Conservation (phyloP, 108 stramenopile genomes). For the Tribonema minus region DNA sequence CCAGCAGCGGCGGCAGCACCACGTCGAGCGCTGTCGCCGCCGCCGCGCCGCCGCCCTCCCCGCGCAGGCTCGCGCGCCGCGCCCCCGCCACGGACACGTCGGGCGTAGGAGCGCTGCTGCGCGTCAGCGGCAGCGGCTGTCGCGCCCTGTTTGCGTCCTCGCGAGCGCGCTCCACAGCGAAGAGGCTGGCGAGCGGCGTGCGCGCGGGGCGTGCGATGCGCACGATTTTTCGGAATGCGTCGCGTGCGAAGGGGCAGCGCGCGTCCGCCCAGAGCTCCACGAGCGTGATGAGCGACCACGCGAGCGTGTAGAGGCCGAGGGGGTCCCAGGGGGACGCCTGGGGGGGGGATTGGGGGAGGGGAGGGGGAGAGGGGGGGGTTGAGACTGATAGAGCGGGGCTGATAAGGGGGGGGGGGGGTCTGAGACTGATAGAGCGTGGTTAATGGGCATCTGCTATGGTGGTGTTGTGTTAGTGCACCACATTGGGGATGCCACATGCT, state of each 20-base stretch:
- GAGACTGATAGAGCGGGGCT: neutral
- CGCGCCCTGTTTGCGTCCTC: neutral
- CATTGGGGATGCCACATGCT: neutral
- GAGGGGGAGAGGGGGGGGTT: neutral
- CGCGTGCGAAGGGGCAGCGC: slow-evolving; percentile 1
- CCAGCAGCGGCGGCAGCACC: slow-evolving; percentile 20
- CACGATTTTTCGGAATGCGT: slow-evolving; percentile 16
- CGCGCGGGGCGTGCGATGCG: slow-evolving; percentile 9
- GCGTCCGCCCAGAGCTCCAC: slow-evolving; percentile 34
- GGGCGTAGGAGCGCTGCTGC: neutral
- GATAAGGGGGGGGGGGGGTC: neutral
- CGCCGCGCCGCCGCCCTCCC: neutral
- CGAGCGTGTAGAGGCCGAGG: slow-evolving; percentile 13
- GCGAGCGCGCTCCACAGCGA: neutral
- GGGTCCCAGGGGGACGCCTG: neutral
- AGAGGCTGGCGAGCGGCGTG: slow-evolving; percentile 6
- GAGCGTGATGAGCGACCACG: slow-evolving; percentile 21
- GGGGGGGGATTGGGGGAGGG: no score
- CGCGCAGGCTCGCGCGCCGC: neutral
- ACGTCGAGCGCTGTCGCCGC: neutral
- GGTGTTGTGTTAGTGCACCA: neutral
- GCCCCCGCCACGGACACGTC: neutral
- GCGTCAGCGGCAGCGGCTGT: neutral
- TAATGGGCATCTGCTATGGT: no score
- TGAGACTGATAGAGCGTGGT: neutral